Evolutionary conservation across 768 basidiomycete genomes (phyloP).

Genomic region (Tulasnella sp.): DNA sequence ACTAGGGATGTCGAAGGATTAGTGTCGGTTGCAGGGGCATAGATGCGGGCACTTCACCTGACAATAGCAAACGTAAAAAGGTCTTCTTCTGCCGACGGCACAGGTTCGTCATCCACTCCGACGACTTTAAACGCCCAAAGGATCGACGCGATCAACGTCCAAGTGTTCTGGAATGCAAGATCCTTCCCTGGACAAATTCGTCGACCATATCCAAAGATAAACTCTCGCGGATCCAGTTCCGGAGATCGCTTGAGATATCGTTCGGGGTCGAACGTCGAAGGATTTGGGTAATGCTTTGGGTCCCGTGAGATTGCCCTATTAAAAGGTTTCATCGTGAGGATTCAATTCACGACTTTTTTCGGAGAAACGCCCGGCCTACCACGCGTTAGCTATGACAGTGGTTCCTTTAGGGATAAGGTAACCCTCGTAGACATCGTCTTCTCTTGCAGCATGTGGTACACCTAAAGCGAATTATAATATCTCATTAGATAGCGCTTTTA

Average conservation of each 20-base stretch:
- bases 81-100: no score
- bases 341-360: neutral
- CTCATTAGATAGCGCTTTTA: neutral
- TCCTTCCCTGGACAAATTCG: no score
- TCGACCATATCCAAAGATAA: neutral
- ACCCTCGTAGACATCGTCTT: slow-evolving; percentile 29
- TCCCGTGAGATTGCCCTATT: neutral
- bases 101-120: no score
- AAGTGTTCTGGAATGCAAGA: no score
- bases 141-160: no score
- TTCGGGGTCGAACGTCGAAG: neutral
- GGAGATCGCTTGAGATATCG: neutral
- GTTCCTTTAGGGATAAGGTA: slow-evolving; percentile 9
- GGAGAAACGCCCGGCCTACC: neutral
- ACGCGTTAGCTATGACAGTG: slow-evolving; percentile 5
- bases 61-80: no score
- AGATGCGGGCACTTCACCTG: no score
- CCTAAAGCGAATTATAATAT: neutral
- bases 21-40: no score
- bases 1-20: neutral
- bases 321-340: no score
- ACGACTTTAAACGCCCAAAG: no score
- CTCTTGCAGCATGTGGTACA: neutral
- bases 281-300: neutral
- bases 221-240: neutral